phyloP scores from a whole-genome alignment of 345 rosid species.

The Nephelium lappaceum region DNA sequence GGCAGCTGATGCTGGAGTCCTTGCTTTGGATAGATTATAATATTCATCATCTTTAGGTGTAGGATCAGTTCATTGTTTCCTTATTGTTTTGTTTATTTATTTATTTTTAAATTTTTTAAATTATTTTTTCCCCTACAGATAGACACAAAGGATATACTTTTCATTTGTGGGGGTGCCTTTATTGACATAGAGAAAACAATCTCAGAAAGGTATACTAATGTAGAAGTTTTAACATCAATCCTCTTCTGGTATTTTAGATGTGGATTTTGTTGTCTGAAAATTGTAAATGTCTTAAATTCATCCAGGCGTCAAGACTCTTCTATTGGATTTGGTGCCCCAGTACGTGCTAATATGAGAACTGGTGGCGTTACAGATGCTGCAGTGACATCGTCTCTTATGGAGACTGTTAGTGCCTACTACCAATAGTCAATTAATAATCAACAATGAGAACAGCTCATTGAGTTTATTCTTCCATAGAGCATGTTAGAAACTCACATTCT shows the following conservation, averaged over 20 bases:
- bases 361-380: slow-evolving; percentile 78
- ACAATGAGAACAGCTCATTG: slow-evolving; percentile 15
- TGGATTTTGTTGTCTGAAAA: neutral
- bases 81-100: neutral
- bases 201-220: slow-evolving; percentile 75
- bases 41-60: neutral
- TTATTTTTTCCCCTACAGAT: slow-evolving; percentile 50
- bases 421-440: slow-evolving; percentile 17
- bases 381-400: slow-evolving; percentile 82
- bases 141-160: slow-evolving; percentile 98
- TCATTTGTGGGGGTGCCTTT: slow-evolving; percentile 98
- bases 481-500: neutral
- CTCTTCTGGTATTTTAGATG: slow-evolving; percentile 1
- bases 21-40: slow-evolving; percentile 1
- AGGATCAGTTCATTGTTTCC: neutral
- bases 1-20: slow-evolving; percentile 2
- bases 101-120: no score
- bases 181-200: slow-evolving; percentile 96
- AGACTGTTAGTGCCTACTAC: slow-evolving; percentile 61
- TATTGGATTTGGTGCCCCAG: slow-evolving; percentile 97
- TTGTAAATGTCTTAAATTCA: slow-evolving; percentile 15
- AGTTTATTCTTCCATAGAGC: neutral
- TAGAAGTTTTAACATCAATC: neutral
- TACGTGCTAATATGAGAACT: slow-evolving; percentile 93
- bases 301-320: slow-evolving; percentile 97